Evolutionary conservation across 23 red algal species (phyloP), one percentile per base, ranked within the genome.

Genomic region (Chondrus crispus): DNA sequence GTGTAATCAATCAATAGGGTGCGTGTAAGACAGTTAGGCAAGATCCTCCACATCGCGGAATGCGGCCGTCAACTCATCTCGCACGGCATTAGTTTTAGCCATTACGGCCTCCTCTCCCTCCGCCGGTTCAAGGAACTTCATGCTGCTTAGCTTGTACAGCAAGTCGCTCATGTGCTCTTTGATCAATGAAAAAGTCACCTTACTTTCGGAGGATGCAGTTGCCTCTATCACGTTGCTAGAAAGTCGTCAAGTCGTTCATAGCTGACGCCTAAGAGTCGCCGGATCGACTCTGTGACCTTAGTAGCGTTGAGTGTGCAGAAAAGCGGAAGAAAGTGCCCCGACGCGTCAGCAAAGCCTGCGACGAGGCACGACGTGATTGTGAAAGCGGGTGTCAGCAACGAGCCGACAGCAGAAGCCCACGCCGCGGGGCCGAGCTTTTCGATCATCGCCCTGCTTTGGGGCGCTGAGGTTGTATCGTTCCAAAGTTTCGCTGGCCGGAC

Each of bases 41-140:
- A 93, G 53, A 62, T 98, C 93, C 84, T 98, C 95, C 69, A 98
- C 83, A 54, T 94, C 88, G 51, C 90, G 79, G 91, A 98, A 98
- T 42, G 91, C 95, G 3, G 80, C 85, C 12, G 90, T 91, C 35
- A 98, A 64, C 53, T 94, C 84, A 13, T 84, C 86, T 28, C 44
- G 85, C 43, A 85, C 8, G 45, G 68, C 69, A 84, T 95, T 53
- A 24, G 68, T 41, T 47, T 91, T 38, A 18, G 80, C 87, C 28
- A n/a, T 85, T n/a, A 95, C 74, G 48, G 64, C 88, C 24, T 96
- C 90, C 81, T 98, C 89, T 28, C 95, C 95, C 30, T 95, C 85
- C 3, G 63, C 80, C 32, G 97, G 97, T 45, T 96, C 89, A 33
- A 94, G 42, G 83, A 98, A 98, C 86, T 98, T 98, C 97, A 98